Base-by-base conservation (phyloP, 768 basidiomycete genomes). In the Lactifluus pinguis region DNA sequence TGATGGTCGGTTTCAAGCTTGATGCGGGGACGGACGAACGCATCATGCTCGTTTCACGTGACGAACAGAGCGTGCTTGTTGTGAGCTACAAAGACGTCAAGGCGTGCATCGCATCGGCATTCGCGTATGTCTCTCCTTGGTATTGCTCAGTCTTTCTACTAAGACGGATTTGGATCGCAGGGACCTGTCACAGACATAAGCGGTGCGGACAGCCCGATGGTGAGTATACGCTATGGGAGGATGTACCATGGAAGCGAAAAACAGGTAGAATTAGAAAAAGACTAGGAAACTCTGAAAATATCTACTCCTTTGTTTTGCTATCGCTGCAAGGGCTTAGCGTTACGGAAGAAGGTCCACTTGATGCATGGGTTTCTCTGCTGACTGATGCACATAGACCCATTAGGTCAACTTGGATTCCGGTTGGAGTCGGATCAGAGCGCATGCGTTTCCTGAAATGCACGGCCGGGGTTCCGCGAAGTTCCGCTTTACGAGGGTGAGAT, bases 31-130 rank as follows among this genome's bases (percentile, higher is more conserved):
- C 87, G 14, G 95, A 98, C 48, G 97, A 99, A 71, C 86, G 86
- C 63, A 79, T 99, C 65, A 95, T 98, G 94, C 81, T 99, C 29
- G 84, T 97, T 30, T 85, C 93, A 6, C 79, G 95, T 49, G 95
- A 99, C 70, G 97, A 98, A 70, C 95, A 95, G 76, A 94, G 87
- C 68, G 97, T 94, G 71, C 79, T 98, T 15, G 90, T 95, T 9
- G 93, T 97, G 44, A 90, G 84, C 70, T 97, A 94, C 75, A 89
- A 87, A 71, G 94, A 97, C 56, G 80, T 98, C 75, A 95, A 90
- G 74, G 70, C 80, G 3, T 95, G 90, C 70, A 79, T 95, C 42
- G 86, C 93, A 53, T 80, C 83, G 4, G 88, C 93, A 9, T 95
- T 94, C 70, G 78, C 78, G 93, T 94, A 63, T 53, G 87, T 78